Conservation (phyloP, 2,329 filamentous ascomycete species). For the Elsinoe ampelina region DNA sequence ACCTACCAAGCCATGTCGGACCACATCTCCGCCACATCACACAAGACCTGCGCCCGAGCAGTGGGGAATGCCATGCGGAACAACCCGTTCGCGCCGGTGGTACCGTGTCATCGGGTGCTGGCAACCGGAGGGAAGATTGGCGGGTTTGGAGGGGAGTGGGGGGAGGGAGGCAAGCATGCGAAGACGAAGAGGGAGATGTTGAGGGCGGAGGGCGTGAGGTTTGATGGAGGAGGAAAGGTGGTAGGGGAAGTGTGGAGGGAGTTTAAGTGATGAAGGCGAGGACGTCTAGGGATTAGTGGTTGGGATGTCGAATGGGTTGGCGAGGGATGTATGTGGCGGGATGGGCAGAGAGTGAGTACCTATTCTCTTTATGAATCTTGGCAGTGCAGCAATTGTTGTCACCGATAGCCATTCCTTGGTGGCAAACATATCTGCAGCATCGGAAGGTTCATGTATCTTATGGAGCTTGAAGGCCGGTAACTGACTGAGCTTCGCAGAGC, state of each 20-base stretch:
- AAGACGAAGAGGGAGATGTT: conserved; percentile 34
- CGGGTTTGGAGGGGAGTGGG: conserved; percentile 44
- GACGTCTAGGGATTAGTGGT: background rate
- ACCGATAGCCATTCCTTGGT: too few relatives aligned
- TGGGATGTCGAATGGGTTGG: background rate
- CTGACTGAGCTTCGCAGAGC: too few relatives aligned
- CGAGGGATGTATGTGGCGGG: background rate
- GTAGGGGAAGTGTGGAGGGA: conserved; percentile 32
- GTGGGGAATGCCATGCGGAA: conserved; percentile 34
- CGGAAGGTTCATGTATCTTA: too few relatives aligned
- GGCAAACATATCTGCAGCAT: too few relatives aligned
- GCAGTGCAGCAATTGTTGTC: too few relatives aligned
- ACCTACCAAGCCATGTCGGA: conserved; percentile 30
- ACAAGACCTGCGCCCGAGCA: conserved; percentile 30
- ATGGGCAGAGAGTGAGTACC: background rate
- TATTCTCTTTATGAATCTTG: background rate
- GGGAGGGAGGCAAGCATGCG: conserved; percentile 35
- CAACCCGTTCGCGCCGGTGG: conserved; percentile 35
- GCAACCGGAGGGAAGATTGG: conserved; percentile 34
- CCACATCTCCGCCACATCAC: conserved; percentile 24
- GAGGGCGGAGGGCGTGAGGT: conserved; percentile 35
- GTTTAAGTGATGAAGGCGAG: conserved; percentile 15
- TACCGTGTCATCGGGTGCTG: conserved; percentile 34
- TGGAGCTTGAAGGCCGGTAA: too few relatives aligned
- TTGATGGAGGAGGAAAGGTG: conserved; percentile 36